These are phyloP conservation scores for Hirsutella minnesotensis DNA, from an alignment of 2,329 filamentous ascomycete genomes.

Conservation along the genomic window DNA sequence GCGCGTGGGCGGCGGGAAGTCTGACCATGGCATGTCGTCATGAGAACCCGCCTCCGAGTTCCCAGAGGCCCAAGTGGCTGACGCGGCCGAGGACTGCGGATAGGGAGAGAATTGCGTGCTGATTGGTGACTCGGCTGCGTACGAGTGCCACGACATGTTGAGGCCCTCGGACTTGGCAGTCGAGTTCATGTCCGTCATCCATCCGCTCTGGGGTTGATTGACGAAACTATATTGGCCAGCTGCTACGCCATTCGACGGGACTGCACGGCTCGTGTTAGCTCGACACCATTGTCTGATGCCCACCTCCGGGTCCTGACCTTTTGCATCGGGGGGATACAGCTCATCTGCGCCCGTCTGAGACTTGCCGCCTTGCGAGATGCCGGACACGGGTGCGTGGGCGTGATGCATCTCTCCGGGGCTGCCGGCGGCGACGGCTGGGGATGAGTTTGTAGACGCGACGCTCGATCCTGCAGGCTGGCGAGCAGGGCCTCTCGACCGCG, in stretches of 20 bases:
- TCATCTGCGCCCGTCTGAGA: conserved; percentile 26
- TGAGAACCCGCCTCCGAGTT: conserved; percentile 24
- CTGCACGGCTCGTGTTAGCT: conserved; percentile 10
- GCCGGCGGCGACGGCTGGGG: conserved; percentile 31
- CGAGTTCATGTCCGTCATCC: conserved; percentile 32
- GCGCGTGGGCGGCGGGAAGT: conserved; percentile 28
- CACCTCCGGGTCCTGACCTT: conserved; percentile 19
- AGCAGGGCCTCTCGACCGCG: conserved; percentile 28
- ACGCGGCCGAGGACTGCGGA: conserved; percentile 25
- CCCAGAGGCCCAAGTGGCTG: conserved; percentile 29
- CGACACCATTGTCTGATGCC: not conserved
- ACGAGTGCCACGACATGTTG: conserved; percentile 35
- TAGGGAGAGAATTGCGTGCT: conserved; percentile 39
- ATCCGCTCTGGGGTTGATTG: conserved; percentile 25
- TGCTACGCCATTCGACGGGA: conserved; percentile 19
- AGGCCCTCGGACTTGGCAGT: conserved; percentile 28
- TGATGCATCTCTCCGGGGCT: conserved; percentile 28
- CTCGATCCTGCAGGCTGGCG: conserved; percentile 26
- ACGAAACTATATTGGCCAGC: conserved; percentile 26
- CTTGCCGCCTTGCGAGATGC: not conserved
- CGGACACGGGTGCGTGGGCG: conserved; percentile 8
- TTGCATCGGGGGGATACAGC: conserved; percentile 25
- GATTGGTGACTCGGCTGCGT: conserved; percentile 37
- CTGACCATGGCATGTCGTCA: conserved; percentile 33
- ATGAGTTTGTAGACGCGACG: conserved; percentile 33